Percentiles rank a stretch among this genome's conserved stretches.
Evolutionary conservation across 208 protist genomes (phyloP).

Genomic region (Naegleria lovaniensis): DNA sequence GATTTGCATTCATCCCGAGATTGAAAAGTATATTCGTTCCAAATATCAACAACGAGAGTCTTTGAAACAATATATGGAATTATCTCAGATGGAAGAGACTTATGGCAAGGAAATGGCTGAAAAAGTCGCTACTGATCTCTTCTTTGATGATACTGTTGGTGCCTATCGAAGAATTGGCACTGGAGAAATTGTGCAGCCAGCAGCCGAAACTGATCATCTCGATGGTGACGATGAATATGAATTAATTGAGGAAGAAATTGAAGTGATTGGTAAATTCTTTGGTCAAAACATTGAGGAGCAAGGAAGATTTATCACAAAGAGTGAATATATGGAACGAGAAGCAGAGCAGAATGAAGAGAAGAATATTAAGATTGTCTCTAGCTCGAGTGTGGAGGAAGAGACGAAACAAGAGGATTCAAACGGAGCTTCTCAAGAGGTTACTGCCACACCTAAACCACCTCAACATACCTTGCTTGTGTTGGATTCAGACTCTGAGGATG

Average conservation of each 20-base stretch:
- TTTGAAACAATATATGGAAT: background rate
- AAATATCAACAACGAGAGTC: background rate
- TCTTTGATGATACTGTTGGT: background rate
- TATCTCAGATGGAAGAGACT: background rate
- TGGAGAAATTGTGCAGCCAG: background rate
- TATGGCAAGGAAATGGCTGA: background rate
- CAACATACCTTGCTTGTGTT: background rate
- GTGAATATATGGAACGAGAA: background rate
- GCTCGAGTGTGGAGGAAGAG: background rate
- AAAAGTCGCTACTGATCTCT: background rate
- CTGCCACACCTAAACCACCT: background rate
- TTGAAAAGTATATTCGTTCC: background rate
- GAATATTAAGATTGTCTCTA: background rate
- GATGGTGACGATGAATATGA: slow-evolving; percentile 6
- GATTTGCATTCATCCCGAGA: background rate
- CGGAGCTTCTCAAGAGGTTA: background rate
- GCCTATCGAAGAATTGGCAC: background rate
- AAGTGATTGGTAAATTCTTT: slow-evolving; percentile 15
- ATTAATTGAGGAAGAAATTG: background rate
- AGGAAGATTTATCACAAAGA: background rate
- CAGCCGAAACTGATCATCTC: background rate
- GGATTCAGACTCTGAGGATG: background rate
- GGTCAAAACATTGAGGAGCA: background rate
- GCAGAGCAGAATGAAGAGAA: background rate
- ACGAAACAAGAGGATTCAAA: background rate